Conservation (phyloP, 768 basidiomycete species). For the Dacryopinax primogenitus region DNA sequence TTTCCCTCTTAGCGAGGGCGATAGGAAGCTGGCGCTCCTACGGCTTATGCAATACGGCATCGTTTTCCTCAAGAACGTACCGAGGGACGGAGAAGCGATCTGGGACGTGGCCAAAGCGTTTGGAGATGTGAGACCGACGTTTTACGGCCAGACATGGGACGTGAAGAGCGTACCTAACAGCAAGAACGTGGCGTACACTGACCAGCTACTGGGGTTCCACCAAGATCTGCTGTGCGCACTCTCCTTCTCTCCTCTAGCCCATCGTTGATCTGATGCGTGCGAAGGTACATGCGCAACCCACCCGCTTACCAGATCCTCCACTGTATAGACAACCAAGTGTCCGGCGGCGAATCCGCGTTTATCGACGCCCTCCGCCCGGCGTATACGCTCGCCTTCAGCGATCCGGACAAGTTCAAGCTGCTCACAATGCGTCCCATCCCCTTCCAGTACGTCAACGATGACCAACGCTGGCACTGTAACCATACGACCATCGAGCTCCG, state of each 20-base stretch:
- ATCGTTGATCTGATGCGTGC: background rate
- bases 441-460: constrained; percentile 86
- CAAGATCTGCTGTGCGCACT: constrained; percentile 79
- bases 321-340: constrained; percentile 70
- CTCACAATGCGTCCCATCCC: constrained; percentile 56
- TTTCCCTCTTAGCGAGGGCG: constrained; percentile 44
- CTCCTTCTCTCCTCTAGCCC: background rate
- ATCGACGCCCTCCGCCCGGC: constrained; percentile 68
- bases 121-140: constrained; percentile 69
- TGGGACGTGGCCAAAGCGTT: constrained; percentile 51
- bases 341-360: constrained; percentile 76
- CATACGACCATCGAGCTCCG: constrained; percentile 65
- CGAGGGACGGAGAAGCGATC: constrained; percentile 47
- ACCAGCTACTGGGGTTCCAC: constrained; percentile 74
- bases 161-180: constrained; percentile 63
- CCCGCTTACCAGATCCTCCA: constrained; percentile 89
- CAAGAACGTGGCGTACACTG: constrained; percentile 89
- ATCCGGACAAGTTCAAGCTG: constrained; percentile 42
- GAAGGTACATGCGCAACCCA: constrained; percentile 79
- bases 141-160: constrained; percentile 84
- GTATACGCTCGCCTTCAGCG: constrained; percentile 32
- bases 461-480: constrained; percentile 58
- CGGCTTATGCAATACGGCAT: constrained; percentile 65
- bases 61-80: constrained; percentile 58
- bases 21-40: constrained; percentile 45